Evolutionary conservation across 2,329 filamentous ascomycete species (phyloP).

Genomic region (Scytalidium sp.): DNA sequence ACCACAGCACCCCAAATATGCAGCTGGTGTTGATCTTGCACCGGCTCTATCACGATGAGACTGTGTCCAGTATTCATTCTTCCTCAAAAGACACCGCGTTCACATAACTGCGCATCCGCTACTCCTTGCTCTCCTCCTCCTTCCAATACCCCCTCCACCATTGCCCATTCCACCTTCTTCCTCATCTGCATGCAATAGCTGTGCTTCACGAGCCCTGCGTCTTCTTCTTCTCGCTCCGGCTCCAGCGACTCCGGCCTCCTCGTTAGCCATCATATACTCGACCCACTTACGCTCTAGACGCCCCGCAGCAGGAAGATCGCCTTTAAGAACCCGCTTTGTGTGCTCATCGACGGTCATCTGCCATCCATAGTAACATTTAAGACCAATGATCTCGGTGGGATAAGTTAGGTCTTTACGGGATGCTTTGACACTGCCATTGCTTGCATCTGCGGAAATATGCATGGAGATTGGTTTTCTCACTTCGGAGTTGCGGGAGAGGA

Average conservation of each 20-base stretch:
- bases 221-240: slow-evolving; percentile 66
- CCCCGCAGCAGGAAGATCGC: slow-evolving; percentile 70
- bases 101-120: slow-evolving; percentile 65
- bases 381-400: slow-evolving; percentile 74
- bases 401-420: slow-evolving; percentile 37
- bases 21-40: too few relatives aligned
- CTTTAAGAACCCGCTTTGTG: slow-evolving; percentile 76
- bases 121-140: slow-evolving; percentile 62
- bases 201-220: slow-evolving; percentile 76
- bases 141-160: slow-evolving; percentile 28
- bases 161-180: slow-evolving; percentile 63
- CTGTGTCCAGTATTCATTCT: too few relatives aligned
- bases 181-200: slow-evolving; percentile 76
- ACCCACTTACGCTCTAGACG: slow-evolving; percentile 90
- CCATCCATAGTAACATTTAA: slow-evolving; percentile 95
- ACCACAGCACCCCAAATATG: too few relatives aligned
- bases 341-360: slow-evolving; percentile 95
- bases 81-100: slow-evolving; percentile 22
- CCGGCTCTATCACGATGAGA: too few relatives aligned
- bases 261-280: slow-evolving; percentile 87
- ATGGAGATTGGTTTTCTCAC: slow-evolving; percentile 47
- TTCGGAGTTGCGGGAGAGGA: slow-evolving; percentile 81
- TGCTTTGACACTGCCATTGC: background rate
- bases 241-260: slow-evolving; percentile 73
- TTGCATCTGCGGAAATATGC: background rate